Evolutionary conservation across 768 basidiomycete species (phyloP), one percentile per base, ranked within the genome.

Genomic region (Lanmaoa rubissima): DNA sequence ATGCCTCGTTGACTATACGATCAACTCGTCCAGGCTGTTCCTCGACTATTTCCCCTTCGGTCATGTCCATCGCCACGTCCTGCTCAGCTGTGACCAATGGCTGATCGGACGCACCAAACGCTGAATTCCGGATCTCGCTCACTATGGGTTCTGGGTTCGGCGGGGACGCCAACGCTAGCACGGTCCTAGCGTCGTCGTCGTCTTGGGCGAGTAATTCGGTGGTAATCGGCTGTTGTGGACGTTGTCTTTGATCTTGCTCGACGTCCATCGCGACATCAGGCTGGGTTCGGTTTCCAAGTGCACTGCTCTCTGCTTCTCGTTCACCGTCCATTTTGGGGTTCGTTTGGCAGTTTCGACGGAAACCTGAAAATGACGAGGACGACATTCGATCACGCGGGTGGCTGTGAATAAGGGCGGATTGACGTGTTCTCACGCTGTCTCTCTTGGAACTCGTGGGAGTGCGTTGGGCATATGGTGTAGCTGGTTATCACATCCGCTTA

Each of bases 401-500:
- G 66, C 66, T 61, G 66, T 67, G 55, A 53, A 43, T 10, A 45
- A 35, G 6, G 38, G 39, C 39, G 26, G 16, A 31, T 28, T 34
- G 38, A 44, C 13, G 12, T 21, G 17, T 45, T 65, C 56, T 38
- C 65, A 57, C 59, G 35, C 13, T 49, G 6, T 42, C 5, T 10
- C 13, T 48, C 3, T 0, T 14, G 19, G 21, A 34, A 34, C 7
- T 2, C 8, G 1, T 11, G 1, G 14, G 2, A 14, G 12, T 71
- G 31, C 1, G 64, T 71, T 42, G 71, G 70, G 72, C 70, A 71
- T 73, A 72, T 68, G 72, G 70, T 72, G 70, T 72, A 72, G 70
- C 70, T 72, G 70, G 72, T 70, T 74, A 72, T 72, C 72, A 72
- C 72, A 73, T 73, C 71, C 72, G 67, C 71, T 72, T 74, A 73